Base-by-base conservation (phyloP, 169 alveolate genomes). In the Eimeria brunetti region DNA sequence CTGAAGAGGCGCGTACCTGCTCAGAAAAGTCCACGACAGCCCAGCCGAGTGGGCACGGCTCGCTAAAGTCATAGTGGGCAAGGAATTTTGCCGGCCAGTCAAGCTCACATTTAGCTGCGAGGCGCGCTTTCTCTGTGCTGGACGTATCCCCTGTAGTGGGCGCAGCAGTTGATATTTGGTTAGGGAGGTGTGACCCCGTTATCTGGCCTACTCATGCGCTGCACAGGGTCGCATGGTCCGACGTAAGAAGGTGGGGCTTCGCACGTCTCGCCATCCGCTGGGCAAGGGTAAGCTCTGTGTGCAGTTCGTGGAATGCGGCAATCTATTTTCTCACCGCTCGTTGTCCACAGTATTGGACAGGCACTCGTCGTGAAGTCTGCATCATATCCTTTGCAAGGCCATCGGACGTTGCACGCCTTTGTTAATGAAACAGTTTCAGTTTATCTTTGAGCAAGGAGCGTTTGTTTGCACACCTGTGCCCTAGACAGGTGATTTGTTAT, bases 231-330 rank as follows among this genome's bases (percentile, higher is more conserved):
- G 90, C 96, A 92, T 3, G 96, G 96, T 27, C 96, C 96, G 36
- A 44, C 49, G 73, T 92, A 92, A 24, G 96, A 83, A 24, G 92
- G 93, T 33, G 96, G 96, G 36, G 96, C 96, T 67, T 92, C 96
- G 53, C 96, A 92, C 33, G 93, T 53, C 20, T 80, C 71, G 24
- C 96, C 96, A n/a, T 92, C 96, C 18, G 49, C 96, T 92, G 75
- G 62, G 53, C 36, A 1, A 44, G 51, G 83, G 22, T 56, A 56
- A 38, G 56, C 78, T 75, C 8, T 3, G 16, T 16, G 27, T 12
- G 53, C 22, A 30, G n/a, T 22, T n/a, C 1, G 20, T 33, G 46
- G n/a, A 20, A 22, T 60, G n/a, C 24, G 18, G 16, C 33, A 16
- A 14, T 46, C 8, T 8, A 56, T 49, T 30, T 49, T 41, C 71